Conservation (phyloP, 306 rosid species). For the Clitoria ternatea region DNA sequence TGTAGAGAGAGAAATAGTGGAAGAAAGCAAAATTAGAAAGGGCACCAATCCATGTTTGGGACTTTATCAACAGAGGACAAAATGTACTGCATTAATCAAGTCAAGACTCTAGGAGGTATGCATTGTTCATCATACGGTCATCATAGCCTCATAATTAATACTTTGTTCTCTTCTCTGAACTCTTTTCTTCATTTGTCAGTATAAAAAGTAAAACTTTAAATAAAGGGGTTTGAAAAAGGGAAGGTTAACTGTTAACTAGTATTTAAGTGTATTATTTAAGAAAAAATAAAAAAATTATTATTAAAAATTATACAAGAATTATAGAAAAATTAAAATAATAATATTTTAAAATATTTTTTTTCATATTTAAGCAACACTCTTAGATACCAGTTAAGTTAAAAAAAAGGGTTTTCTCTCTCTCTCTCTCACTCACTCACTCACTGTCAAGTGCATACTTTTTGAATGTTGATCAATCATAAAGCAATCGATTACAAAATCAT, state of each 20-base stretch:
- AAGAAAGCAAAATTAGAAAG: background rate
- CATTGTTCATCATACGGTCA: constrained; percentile 30
- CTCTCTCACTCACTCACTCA: background rate
- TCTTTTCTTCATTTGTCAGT: constrained; percentile 34
- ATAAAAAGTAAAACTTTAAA: constrained; percentile 30
- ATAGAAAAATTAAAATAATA: too few relatives aligned
- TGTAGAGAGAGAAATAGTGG: background rate
- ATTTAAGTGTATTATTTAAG: too few relatives aligned
- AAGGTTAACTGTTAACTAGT: background rate
- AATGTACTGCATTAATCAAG: constrained; percentile 21
- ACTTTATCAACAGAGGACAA: background rate
- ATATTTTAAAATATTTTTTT: too few relatives aligned
- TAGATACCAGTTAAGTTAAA: too few relatives aligned
- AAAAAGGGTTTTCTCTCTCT: too few relatives aligned
- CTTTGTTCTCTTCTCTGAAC: constrained; percentile 18
- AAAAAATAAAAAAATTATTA: too few relatives aligned
- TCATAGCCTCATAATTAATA: constrained; percentile 41
- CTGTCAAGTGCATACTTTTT: constrained; percentile 20
- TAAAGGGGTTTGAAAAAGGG: background rate
- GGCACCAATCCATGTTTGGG: background rate
- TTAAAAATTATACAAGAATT: too few relatives aligned
- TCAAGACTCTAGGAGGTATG: constrained; percentile 15
- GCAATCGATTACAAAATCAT: constrained; percentile 95
- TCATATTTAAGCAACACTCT: too few relatives aligned
- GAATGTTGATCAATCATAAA: constrained; percentile 63